A percentile compares a stretch with the other conserved stretches of the same genome.
Conservation (phyloP, 352 stramenopile species). For the Phytophthora megakarya region DNA sequence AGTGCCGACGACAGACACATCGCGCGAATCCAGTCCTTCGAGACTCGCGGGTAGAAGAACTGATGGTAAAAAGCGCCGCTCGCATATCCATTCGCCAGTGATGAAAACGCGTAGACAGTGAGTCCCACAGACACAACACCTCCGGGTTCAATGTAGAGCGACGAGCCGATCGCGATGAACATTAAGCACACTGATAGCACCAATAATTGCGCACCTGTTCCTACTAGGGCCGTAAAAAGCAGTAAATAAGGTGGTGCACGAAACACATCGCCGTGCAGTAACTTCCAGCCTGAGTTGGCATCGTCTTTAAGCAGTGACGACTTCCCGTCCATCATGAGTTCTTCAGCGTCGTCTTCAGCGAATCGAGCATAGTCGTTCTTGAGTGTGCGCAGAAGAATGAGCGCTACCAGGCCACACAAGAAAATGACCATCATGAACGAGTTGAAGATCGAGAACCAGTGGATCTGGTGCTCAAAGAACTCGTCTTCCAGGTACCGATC, state of each 20-base stretch:
- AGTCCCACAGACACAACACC: conserved; percentile 96
- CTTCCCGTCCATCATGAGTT: conserved; percentile 85
- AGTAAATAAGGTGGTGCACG: conserved; percentile 92
- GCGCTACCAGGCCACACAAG: conserved; percentile 91
- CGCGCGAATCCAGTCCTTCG: conserved; percentile 90
- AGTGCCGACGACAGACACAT: conserved; percentile 85
- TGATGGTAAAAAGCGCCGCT: conserved; percentile 91
- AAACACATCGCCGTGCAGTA: conserved; percentile 96
- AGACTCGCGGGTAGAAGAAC: conserved; percentile 92
- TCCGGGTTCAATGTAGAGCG: conserved; percentile 96
- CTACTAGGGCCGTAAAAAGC: conserved; percentile 95
- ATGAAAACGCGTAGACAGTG: conserved; percentile 95
- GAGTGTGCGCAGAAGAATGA: conserved; percentile 95
- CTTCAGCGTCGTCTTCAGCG: conserved; percentile 85
- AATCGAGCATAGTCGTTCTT: conserved; percentile 95
- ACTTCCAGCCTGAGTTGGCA: conserved; percentile 94
- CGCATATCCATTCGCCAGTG: conserved; percentile 88
- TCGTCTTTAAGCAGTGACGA: conserved; percentile 83
- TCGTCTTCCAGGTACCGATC: conserved; percentile 98
- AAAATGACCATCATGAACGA: conserved; percentile 99
- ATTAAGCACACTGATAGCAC: conserved; percentile 95
- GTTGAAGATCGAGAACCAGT: conserved; percentile 98
- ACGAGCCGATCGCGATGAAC: conserved; percentile 95
- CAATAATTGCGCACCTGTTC: conserved; percentile 96
- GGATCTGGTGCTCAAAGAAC: conserved; percentile 99